Evolutionary conservation across 2,329 filamentous ascomycete genomes (phyloP), one percentile per base, ranked within the genome.

Genomic region (Nigrospora osmanthi): DNA sequence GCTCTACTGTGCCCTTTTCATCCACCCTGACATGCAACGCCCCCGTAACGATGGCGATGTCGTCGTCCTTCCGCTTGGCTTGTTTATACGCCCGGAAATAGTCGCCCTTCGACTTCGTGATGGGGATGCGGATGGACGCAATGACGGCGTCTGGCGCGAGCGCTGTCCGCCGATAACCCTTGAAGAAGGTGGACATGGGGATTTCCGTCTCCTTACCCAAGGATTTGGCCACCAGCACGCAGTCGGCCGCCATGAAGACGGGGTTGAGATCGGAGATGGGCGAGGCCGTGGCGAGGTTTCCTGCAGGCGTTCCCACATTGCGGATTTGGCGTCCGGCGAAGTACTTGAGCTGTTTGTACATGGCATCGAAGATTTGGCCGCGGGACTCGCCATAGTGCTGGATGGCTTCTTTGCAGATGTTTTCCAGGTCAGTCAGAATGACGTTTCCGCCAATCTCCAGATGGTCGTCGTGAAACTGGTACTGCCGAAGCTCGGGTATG

Each of bases 211-310:
- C 86, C 52, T 83, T 74, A 0, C 74, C 75, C 5, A 85, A 68
- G 1, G 87, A 90, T 60, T 86, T 93, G 5, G 90, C 88, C 16
- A 96, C 73, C 5, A 97, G 66, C 0, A 85, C 81, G 1, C 89
- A 85, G 52, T 91, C 88, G 1, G 89, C 85, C 3, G 89, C 90
- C 62, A 96, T 86, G 42, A 98, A 83, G 0, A 96, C 89, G 0
- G 93, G 93, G 57, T 97, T 98, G 38, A 98, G 68, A 69, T 98
- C 93, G 0, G 91, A 96, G 38, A 97, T 98, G 1, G 93, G 93
- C 19, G 89, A 95, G 1, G 93, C 93, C 0, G 93, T 98, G 2
- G 86, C 90, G 31, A 98, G 67, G 57, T 97, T 98, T 37, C 93
- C 93, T 0, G 93, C 93, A 1, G 90, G 91, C 0, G 93, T 96